Percentiles rank a stretch among this genome's conserved stretches.
phyloP scores from a whole-genome alignment of 225 moss, liverwort and hornwort genomes.

The Neckera pumila region DNA sequence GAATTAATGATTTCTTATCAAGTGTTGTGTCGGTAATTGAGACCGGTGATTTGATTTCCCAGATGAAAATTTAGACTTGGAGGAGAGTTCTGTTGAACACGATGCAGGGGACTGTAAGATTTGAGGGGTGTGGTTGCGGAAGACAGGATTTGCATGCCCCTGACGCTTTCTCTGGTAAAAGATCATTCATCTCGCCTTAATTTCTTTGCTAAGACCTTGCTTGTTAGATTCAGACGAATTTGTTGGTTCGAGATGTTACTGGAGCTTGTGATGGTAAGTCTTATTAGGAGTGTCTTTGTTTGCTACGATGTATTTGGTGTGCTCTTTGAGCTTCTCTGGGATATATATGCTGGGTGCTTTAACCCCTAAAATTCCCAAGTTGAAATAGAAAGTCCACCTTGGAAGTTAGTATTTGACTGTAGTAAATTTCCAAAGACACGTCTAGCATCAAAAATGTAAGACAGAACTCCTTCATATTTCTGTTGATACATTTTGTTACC shows the following conservation, averaged over 20 bases:
- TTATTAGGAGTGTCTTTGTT: background rate
- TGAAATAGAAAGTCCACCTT: background rate
- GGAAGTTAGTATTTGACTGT: background rate
- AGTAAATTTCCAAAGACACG: background rate
- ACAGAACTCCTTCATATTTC: background rate
- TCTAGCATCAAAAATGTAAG: background rate
- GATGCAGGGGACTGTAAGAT: background rate
- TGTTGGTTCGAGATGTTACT: background rate
- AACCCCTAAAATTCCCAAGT: no score
- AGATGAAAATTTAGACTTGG: background rate
- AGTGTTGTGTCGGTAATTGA: background rate
- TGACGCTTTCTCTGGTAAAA: no score
- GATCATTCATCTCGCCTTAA: background rate
- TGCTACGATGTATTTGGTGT: background rate
- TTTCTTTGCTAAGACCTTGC: background rate
- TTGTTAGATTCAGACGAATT: no score
- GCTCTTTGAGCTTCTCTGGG: background rate
- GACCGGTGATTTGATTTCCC: background rate
- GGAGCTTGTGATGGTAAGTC: background rate
- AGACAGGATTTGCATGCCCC: background rate
- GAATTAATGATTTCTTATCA: background rate
- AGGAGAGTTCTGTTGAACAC: background rate
- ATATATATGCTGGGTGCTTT: background rate
- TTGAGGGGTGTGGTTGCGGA: background rate
- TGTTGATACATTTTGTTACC: background rate